These are phyloP conservation scores for Gillenia trifoliata DNA, from an alignment of 306 rosid species.

Conservation along the genomic window DNA sequence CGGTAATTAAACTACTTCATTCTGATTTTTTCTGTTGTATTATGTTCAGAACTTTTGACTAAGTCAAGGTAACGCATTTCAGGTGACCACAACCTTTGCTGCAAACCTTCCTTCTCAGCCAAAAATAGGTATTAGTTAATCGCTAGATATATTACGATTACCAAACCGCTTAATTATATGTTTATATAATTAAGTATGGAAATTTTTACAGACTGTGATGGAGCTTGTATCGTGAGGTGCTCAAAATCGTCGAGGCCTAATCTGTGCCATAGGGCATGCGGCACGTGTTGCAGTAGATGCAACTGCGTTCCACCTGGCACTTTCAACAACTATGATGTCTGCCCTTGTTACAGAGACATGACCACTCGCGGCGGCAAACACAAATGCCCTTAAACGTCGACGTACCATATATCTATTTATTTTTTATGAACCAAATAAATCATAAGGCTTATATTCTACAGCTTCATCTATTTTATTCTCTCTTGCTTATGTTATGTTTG, in stretches of 20 bases:
- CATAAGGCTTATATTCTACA: too few relatives aligned
- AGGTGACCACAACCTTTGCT: constrained; percentile 21
- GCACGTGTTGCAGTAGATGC: constrained; percentile 62
- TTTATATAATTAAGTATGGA: too few relatives aligned
- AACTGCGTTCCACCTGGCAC: constrained; percentile 76
- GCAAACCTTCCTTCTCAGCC: constrained; percentile 17
- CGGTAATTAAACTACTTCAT: neutral
- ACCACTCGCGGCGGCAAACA: constrained; percentile 61
- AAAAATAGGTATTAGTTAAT: constrained; percentile 8
- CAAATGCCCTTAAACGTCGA: constrained; percentile 57
- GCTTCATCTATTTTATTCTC: too few relatives aligned
- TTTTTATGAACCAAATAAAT: too few relatives aligned
- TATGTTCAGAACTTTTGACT: neutral
- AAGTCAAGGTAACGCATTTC: neutral
- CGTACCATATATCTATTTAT: too few relatives aligned
- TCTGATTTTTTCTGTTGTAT: neutral
- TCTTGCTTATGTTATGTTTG: too few relatives aligned
- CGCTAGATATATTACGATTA: neutral
- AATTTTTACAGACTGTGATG: constrained; percentile 37
- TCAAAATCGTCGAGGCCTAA: constrained; percentile 43
- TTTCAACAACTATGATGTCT: constrained; percentile 48
- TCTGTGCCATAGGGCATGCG: constrained; percentile 60
- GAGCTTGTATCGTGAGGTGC: constrained; percentile 48
- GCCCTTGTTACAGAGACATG: constrained; percentile 63
- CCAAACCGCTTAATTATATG: too few relatives aligned